Evolutionary conservation across 2,329 filamentous ascomycete species (phyloP).

Genomic region (Fusarium guadeloupense): DNA sequence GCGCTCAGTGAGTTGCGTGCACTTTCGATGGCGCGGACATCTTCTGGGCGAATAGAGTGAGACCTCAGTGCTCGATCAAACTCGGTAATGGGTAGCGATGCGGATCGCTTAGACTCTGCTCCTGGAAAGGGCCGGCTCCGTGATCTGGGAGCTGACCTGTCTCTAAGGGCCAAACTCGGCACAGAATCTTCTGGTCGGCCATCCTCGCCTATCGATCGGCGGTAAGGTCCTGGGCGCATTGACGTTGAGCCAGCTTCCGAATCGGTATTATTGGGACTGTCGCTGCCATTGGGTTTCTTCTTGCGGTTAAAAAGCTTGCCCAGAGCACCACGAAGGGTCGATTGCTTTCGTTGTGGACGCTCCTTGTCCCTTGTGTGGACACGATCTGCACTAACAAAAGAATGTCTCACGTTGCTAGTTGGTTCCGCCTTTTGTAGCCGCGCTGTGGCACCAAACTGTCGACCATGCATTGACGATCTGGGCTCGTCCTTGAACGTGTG

Average conservation of each 20-base stretch:
- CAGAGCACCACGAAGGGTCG: conserved; percentile 64
- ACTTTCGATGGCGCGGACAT: conserved; percentile 62
- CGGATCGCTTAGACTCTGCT: conserved; percentile 61
- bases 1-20: conserved; percentile 63
- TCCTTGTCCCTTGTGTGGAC: conserved; percentile 33
- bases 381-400: conserved; percentile 54
- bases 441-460: conserved; percentile 20
- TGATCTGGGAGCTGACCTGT: conserved; percentile 48
- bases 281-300: conserved; percentile 53
- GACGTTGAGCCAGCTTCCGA: conserved; percentile 36
- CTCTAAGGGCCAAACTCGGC: conserved; percentile 25
- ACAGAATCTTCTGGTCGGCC: conserved; percentile 23
- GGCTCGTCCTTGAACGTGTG: conserved; percentile 21
- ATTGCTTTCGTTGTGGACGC: conserved; percentile 64
- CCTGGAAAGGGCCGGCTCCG: conserved; percentile 49
- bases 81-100: conserved; percentile 68
- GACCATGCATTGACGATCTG: conserved; percentile 15
- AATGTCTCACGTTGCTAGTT: conserved; percentile 57
- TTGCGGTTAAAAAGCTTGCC: conserved; percentile 68
- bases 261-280: conserved; percentile 36
- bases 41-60: conserved; percentile 67
- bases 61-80: conserved; percentile 69
- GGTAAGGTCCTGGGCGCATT: conserved; percentile 39
- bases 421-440: conserved; percentile 40
- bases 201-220: conserved; percentile 28